Conservation (phyloP, 257 asterid species). For the Nemophila menziesii region DNA sequence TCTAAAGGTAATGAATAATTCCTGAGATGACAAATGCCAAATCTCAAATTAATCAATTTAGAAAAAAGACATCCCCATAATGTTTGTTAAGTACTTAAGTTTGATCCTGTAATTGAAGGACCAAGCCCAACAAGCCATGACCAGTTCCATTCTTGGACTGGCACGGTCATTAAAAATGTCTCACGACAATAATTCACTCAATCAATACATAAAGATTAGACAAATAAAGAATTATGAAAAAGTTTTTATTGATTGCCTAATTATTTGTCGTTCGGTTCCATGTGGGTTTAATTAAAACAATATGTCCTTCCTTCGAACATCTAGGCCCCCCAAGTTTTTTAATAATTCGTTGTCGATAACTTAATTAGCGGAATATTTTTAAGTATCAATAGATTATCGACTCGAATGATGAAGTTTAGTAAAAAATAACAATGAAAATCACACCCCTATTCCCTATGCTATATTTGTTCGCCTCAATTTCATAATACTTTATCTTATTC, state of each 20-base stretch:
- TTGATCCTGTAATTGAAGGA: background rate
- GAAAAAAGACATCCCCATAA: background rate
- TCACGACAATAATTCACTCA: background rate
- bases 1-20: too few relatives aligned
- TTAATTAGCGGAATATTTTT: background rate
- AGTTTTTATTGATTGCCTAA: background rate
- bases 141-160: background rate
- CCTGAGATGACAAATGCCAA: too few relatives aligned
- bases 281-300: conserved; percentile 11
- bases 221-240: background rate
- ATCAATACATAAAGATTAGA: background rate
- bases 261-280: conserved; percentile 1
- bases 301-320: conserved; percentile 11
- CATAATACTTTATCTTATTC: conserved; percentile 5
- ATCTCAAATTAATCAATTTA: background rate
- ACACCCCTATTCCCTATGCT: too few relatives aligned
- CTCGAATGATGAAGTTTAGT: background rate
- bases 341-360: background rate
- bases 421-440: too few relatives aligned
- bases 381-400: conserved; percentile 1
- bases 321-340: conserved; percentile 7
- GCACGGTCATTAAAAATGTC: background rate
- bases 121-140: background rate
- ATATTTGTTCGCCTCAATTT: conserved; percentile 9
- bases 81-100: background rate